Conservation (phyloP, 345 rosid genomes). For the Hirschfeldia incana region DNA sequence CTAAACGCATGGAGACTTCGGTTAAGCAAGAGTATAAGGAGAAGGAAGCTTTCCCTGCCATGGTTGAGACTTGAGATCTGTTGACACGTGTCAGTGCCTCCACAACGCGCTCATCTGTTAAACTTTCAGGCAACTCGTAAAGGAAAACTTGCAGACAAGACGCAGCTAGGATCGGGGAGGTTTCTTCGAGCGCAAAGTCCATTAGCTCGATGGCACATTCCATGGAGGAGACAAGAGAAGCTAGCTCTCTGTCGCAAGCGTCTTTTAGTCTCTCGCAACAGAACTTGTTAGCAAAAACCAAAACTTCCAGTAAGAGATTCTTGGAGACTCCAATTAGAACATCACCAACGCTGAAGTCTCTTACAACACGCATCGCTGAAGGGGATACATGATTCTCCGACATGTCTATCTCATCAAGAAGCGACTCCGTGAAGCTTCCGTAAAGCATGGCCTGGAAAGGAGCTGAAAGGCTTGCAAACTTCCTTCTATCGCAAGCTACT, state of each 20-base stretch:
- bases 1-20: constrained; percentile 82
- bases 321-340: constrained; percentile 56
- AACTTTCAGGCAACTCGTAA: constrained; percentile 71
- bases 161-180: constrained; percentile 76
- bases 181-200: constrained; percentile 85
- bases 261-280: constrained; percentile 93
- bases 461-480: constrained; percentile 76
- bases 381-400: constrained; percentile 80
- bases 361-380: constrained; percentile 63
- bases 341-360: constrained; percentile 68
- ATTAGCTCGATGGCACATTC: constrained; percentile 88
- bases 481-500: constrained; percentile 78
- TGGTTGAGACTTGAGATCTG: constrained; percentile 57
- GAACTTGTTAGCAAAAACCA: constrained; percentile 85
- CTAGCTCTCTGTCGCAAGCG: constrained; percentile 80
- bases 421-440: constrained; percentile 86
- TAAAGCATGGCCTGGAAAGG: constrained; percentile 92
- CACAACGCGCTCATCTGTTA: constrained; percentile 70
- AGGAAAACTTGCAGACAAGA: constrained; percentile 86
- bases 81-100: constrained; percentile 58
- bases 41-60: constrained; percentile 82
- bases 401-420: constrained; percentile 74
- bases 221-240: constrained; percentile 61
- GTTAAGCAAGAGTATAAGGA: constrained; percentile 78
- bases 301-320: constrained; percentile 71